A percentile compares a stretch with the other conserved stretches of the same genome.
Conservation (phyloP, 2,329 filamentous ascomycete species). For the Aureobasidium sp. region DNA sequence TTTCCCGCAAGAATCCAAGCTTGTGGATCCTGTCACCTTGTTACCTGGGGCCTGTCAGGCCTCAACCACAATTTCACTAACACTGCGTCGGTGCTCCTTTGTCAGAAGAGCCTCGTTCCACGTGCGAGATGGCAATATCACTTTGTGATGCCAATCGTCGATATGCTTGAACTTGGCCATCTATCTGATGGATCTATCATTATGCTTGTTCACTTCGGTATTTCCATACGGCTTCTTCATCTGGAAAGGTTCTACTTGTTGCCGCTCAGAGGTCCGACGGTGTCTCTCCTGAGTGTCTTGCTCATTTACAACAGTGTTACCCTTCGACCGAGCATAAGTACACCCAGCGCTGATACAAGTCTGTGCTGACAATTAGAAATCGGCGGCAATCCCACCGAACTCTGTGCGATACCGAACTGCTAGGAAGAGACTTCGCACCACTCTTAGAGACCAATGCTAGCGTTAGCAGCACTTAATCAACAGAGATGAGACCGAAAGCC, state of each 20-base stretch:
- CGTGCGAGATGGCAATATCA: neutral
- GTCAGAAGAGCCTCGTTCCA: neutral
- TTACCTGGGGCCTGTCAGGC: neutral
- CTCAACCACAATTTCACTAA: neutral
- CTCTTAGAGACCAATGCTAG: neutral
- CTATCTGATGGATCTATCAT: neutral
- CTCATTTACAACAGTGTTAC: neutral
- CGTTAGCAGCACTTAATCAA: neutral
- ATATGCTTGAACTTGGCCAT: neutral
- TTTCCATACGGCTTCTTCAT: neutral
- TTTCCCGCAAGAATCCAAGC: neutral
- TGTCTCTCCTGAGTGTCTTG: neutral
- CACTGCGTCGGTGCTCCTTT: neutral
- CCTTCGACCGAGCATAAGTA: neutral
- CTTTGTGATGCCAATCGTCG: neutral
- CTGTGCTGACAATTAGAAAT: neutral
- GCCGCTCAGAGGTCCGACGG: neutral
- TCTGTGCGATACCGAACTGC: neutral
- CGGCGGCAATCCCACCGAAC: neutral
- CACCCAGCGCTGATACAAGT: neutral
- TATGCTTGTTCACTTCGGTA: neutral
- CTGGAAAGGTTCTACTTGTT: neutral
- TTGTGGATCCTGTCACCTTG: slow-evolving; percentile 1
- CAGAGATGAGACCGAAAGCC: neutral
- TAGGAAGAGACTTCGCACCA: neutral